Conservation (phyloP, 176 grass and related monocot genomes). For the Musa beccarii region DNA sequence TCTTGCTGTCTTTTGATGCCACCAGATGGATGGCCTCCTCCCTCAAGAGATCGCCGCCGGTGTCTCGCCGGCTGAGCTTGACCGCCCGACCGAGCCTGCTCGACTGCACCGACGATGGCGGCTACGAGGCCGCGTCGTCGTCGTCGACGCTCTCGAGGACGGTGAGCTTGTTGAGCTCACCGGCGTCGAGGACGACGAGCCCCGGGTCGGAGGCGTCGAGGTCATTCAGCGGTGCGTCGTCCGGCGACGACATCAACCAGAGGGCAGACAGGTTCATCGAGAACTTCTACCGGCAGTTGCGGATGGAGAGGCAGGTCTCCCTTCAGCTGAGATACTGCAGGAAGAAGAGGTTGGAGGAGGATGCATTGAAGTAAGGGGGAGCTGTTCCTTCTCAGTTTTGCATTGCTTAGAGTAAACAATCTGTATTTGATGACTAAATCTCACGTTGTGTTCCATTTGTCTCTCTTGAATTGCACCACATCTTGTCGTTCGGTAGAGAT, state of each 20-base stretch:
- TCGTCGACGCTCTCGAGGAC: not conserved
- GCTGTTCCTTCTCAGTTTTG: no score
- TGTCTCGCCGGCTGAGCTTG: slow-evolving; percentile 33
- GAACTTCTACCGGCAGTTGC: slow-evolving; percentile 54
- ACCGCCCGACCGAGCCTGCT: slow-evolving; percentile 31
- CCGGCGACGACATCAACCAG: slow-evolving; percentile 39
- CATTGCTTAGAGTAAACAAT: no score
- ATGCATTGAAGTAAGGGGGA: not conserved
- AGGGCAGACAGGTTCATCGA: slow-evolving; percentile 60
- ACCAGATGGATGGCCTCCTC: slow-evolving; percentile 53
- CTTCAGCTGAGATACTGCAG: slow-evolving; percentile 50
- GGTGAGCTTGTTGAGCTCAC: not conserved
- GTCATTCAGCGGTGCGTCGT: slow-evolving; percentile 9
- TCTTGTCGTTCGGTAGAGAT: no score
- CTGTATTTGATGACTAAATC: not conserved
- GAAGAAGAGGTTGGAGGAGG: slow-evolving; percentile 29
- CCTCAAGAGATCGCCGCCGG: not conserved
- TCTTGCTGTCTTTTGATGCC: slow-evolving; percentile 59
- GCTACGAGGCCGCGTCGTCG: not conserved
- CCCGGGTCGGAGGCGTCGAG: slow-evolving; percentile 1
- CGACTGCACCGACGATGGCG: slow-evolving; percentile 21
- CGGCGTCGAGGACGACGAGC: slow-evolving; percentile 39
- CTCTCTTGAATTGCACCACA: no score
- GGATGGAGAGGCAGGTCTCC: slow-evolving; percentile 73
- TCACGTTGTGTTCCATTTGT: no score